Conservation (phyloP, 495 filamentous ascomycete genomes). For the Emericellopsis terricola region DNA sequence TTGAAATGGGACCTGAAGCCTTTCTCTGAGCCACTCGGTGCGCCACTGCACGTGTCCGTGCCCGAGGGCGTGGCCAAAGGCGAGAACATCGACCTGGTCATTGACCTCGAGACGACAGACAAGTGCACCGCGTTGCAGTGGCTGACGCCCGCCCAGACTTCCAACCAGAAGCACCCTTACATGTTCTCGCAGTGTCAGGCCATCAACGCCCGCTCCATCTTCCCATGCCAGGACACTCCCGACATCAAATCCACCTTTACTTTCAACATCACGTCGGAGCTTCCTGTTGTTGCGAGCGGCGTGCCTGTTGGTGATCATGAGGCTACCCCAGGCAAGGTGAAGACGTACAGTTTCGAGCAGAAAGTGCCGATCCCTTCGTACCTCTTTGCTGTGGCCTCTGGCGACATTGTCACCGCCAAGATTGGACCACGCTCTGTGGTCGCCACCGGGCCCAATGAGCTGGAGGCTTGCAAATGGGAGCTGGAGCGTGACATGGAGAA, state of each 20-base stretch:
- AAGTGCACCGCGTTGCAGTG: slow-evolving; percentile 75
- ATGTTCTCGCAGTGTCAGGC: slow-evolving; percentile 98
- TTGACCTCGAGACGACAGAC: slow-evolving; percentile 45
- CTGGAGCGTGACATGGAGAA: slow-evolving; percentile 76
- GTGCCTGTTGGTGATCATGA: slow-evolving; percentile 36
- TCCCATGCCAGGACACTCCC: slow-evolving; percentile 93
- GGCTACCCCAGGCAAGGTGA: slow-evolving; percentile 3
- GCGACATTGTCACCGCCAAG: slow-evolving; percentile 65
- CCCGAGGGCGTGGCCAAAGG: slow-evolving; percentile 43
- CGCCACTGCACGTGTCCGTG: slow-evolving; percentile 55
- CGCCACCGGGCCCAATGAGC: slow-evolving; percentile 71
- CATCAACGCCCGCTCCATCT: slow-evolving; percentile 81
- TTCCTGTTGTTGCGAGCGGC: slow-evolving; percentile 79
- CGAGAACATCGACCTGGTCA: slow-evolving; percentile 42
- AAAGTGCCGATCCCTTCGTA: slow-evolving; percentile 87
- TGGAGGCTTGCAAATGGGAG: slow-evolving; percentile 73
- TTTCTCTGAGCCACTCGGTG: slow-evolving; percentile 57
- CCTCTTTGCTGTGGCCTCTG: slow-evolving; percentile 79
- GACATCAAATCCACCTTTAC: slow-evolving; percentile 82
- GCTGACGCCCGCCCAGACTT: slow-evolving; percentile 79
- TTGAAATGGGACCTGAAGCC: slow-evolving; percentile 53
- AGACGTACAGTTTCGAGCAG: slow-evolving; percentile 61
- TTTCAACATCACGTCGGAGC: slow-evolving; percentile 71
- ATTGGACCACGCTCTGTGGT: slow-evolving; percentile 77
- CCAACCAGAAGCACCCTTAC: slow-evolving; percentile 83